Base-by-base conservation (phyloP, 345 rosid species). In the Eucalyptus sp. region DNA sequence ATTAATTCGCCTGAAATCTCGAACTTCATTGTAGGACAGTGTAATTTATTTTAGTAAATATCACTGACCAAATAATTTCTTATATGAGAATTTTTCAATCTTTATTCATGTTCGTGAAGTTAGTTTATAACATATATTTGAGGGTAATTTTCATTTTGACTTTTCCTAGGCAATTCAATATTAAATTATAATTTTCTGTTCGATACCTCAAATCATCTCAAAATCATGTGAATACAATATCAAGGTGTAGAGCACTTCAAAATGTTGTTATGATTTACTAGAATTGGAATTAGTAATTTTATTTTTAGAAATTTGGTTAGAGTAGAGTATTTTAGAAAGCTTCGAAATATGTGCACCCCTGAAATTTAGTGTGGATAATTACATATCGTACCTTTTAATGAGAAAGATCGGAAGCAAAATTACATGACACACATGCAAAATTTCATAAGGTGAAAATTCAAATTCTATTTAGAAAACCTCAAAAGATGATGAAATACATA, bases 91-190 rank as follows among this genome's bases (percentile, higher is more conserved):
- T 33, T 17, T 71, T 71, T 9, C 10, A 0, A 2, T 41, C 13
- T 1, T 41, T 6, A 3, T 76, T 24, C 0, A 0, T 31, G 12
- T 68, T 5, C n/a, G 3, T 12, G 25, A 71, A 22, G 13, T 71
- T 10, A 18, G 8, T 37, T 18, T 6, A 71, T 37, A 10, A 12
- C 13, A 5, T 37, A 0, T 33, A 33, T 71, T 33, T 33, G 81
- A 9, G 24, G 3, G 44, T 71, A 18, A 71, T 71, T 71, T 33
- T 71, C 46, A 37, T 37, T 37, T 71, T 71, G 24, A 5, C 27
- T 71, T 37, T 10, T 18, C 1, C 4, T 0, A 8, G 11, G 10
- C 5, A 20, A 41, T 37, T 71, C 2, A 2, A 33, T 31, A 16
- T 64, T 4, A 13, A 14, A 29, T 62, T 62, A 13, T 29, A 13